These are phyloP conservation scores for Glonium stellatum DNA, from an alignment of 495 filamentous ascomycete genomes.

Conservation along the genomic window DNA sequence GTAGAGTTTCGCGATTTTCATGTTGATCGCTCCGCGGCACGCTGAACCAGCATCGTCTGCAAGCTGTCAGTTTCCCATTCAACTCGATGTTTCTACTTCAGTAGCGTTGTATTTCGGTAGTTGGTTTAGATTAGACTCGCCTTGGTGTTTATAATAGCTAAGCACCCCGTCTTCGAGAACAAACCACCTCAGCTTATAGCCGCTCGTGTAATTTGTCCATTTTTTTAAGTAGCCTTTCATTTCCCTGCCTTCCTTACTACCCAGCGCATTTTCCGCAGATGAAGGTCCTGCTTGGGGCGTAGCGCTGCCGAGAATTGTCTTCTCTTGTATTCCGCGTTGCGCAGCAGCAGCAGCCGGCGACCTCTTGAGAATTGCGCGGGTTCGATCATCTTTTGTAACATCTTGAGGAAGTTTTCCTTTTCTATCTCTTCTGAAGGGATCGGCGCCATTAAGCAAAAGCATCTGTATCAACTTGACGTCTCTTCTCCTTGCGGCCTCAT, in stretches of 20 bases:
- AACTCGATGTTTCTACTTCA: no score
- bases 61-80: constrained; percentile 1
- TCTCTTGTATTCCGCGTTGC: constrained; percentile 92
- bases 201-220: constrained; percentile 97
- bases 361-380: constrained; percentile 76
- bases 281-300: constrained; percentile 39
- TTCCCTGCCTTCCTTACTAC: constrained; percentile 79
- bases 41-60: constrained; percentile 83
- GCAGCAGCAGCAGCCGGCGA: constrained; percentile 92
- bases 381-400: constrained; percentile 92
- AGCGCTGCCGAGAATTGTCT: constrained; percentile 74
- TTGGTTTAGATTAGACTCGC: constrained; percentile 33
- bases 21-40: constrained; percentile 96
- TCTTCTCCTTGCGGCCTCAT: constrained; percentile 83
- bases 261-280: constrained; percentile 53
- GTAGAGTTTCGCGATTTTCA: constrained; percentile 87
- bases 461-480: constrained; percentile 81
- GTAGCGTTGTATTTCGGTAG: no score
- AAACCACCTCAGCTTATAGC: constrained; percentile 96
- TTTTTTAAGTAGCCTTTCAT: constrained; percentile 99
- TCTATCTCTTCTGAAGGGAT: constrained; percentile 90
- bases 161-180: constrained; percentile 94
- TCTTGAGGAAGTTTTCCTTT: constrained; percentile 95
- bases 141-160: constrained; percentile 98
- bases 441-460: constrained; percentile 88